Base-by-base conservation (phyloP, 371 early-diverging fungal species). In the Homolaphlyctis polyrhiza region DNA sequence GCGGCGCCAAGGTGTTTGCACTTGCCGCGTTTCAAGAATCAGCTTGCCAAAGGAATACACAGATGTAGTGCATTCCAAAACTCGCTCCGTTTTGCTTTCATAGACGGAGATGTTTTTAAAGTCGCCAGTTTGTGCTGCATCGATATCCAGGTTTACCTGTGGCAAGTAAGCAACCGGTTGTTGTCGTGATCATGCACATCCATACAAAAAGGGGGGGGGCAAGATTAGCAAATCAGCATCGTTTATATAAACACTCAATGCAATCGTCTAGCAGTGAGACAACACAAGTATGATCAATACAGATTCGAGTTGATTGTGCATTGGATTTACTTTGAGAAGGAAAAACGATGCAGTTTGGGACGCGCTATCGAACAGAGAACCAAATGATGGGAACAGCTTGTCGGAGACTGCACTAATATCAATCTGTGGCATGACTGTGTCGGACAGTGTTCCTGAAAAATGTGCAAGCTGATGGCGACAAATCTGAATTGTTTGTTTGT, bases 31-130 rank as follows among this genome's bases (percentile, higher is more conserved):
- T 62, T 87, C 84, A 13, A 86, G 65, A 1, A 87, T 84, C 13
- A 80, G 81, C 51, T 77, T 73, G 6, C 86, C 86, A 69, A 85
- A 87, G 0, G 86, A 86, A 47, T 86, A 86, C 47, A 85, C 84
- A 27, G 79, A 71, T 0, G 86, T 87, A 1, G 80, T 82, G 68
- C 86, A 85, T 66, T 84, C 76, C 29, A 87, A 71, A 4, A 80
- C 70, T 8, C 77, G 72, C 0, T 77, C 77, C 29, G 80, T 78
- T 27, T 62, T 65, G 11, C 85, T 76, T 39, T 83, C 84, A 58
- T 81, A 85, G 48, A 85, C 75, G 35, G 73, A 78, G 16, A 68
- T 71, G 61, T 65, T 69, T 34, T 50, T 52, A 35, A 61, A 66
- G 28, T 61, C 66, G 54, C 66, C 66, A 1, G 60, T 23, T 2